A percentile compares a stretch with the other conserved stretches of the same genome.
These are phyloP conservation scores for Solanum boliviense DNA, from an alignment of 257 asterid genomes.

Conservation along the genomic window DNA sequence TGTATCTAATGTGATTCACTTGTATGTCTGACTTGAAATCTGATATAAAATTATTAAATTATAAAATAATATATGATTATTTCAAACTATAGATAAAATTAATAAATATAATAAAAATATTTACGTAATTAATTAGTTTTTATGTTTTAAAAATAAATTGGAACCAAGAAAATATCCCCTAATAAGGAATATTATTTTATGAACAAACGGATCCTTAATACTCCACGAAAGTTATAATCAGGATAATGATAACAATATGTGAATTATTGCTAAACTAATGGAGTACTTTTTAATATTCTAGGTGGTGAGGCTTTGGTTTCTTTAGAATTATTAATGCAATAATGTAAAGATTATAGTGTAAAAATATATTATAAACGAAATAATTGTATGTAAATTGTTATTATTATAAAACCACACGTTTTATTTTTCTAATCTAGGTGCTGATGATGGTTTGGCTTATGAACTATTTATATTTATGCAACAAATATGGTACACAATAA, in stretches of 20 bases:
- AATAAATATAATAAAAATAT: too few species aligned
- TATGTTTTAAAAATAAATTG: background rate
- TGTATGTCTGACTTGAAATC: accelerated
- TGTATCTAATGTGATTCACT: background rate
- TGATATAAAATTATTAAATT: too few species aligned
- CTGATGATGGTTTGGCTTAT: background rate
- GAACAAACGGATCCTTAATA: too few species aligned
- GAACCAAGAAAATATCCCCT: background rate
- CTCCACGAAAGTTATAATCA: background rate
- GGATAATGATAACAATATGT: background rate
- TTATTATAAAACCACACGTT: background rate
- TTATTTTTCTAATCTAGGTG: background rate
- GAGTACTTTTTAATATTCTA: background rate
- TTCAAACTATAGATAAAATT: too few species aligned
- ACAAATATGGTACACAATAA: background rate
- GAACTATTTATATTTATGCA: background rate
- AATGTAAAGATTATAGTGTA: background rate
- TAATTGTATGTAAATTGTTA: background rate
- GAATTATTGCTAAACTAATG: background rate
- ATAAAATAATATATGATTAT: too few species aligned
- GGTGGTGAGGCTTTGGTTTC: background rate
- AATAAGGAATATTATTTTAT: too few species aligned
- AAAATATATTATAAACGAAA: background rate
- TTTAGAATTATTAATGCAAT: background rate
- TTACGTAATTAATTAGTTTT: too few species aligned